Percentiles rank a stretch among this genome's conserved stretches.
phyloP scores from a whole-genome alignment of 257 asterid species.

The Ajuga chamaepitys region DNA sequence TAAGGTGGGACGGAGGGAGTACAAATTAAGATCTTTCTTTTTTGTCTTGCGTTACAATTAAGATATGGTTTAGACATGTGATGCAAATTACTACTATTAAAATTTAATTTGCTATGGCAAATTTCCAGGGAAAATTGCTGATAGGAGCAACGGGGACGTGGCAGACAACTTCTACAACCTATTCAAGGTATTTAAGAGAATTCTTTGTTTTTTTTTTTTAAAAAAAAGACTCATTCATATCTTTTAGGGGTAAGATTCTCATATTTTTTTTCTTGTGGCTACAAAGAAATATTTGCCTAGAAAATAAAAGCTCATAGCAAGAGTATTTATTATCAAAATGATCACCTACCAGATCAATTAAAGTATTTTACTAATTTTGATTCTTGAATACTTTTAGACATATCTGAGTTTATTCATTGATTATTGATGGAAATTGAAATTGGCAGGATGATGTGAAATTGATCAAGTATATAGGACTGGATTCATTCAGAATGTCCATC shows the following conservation, averaged over 20 bases:
- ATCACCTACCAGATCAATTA: background rate
- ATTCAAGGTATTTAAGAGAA: conserved; percentile 32
- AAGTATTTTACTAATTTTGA: background rate
- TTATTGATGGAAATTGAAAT: background rate
- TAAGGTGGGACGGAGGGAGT: too few species aligned
- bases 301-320: background rate
- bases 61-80: too few species aligned
- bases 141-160: conserved; percentile 39
- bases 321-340: background rate
- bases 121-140: conserved; percentile 33
- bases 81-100: background rate
- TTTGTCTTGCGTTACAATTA: too few species aligned
- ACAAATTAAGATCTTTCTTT: too few species aligned
- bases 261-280: background rate
- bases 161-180: conserved; percentile 47
- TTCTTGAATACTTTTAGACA: background rate
- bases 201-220: too few species aligned
- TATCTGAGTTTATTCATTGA: background rate
- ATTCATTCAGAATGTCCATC: conserved; percentile 56
- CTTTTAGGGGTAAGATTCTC: too few species aligned
- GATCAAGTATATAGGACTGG: conserved; percentile 35
- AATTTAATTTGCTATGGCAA: background rate
- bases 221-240: background rate
- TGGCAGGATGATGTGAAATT: conserved; percentile 44
- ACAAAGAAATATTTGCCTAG: too few species aligned